Evolutionary conservation across 768 basidiomycete species (phyloP).

Genomic region (Kwoniella mangroviensis): DNA sequence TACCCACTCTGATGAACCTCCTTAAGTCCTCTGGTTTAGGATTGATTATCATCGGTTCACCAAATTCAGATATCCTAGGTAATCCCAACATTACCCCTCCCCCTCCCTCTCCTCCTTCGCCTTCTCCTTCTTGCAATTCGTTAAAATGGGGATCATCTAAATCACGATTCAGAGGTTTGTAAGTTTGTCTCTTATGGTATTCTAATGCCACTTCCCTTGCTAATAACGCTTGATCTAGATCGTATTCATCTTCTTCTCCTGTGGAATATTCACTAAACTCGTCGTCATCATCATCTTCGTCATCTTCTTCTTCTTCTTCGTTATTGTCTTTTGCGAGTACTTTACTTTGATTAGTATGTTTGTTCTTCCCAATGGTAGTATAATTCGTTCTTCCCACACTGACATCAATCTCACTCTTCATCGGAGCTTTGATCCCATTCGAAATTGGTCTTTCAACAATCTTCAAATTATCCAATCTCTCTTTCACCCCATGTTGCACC

Average conservation of each 20-base stretch:
- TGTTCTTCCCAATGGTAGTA: slow-evolving; percentile 14
- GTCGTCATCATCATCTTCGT: slow-evolving; percentile 44
- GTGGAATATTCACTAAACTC: slow-evolving; percentile 33
- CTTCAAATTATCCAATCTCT: neutral
- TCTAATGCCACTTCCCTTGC: slow-evolving; percentile 45
- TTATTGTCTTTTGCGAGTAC: slow-evolving; percentile 3
- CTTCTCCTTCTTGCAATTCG: slow-evolving; percentile 21
- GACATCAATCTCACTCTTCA: neutral
- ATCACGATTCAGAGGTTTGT: slow-evolving; percentile 33
- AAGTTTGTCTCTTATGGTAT: slow-evolving; percentile 43
- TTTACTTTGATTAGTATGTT: slow-evolving; percentile 9
- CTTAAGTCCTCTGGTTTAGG: slow-evolving; percentile 45
- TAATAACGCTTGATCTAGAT: slow-evolving; percentile 46
- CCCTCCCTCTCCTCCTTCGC: slow-evolving; percentile 10
- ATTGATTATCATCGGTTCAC: slow-evolving; percentile 39
- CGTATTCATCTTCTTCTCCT: slow-evolving; percentile 45
- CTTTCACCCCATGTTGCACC: neutral
- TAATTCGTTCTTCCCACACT: neutral
- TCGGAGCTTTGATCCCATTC: neutral
- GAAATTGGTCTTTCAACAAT: slow-evolving; percentile 8
- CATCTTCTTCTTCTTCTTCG: slow-evolving; percentile 24
- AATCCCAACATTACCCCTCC: slow-evolving; percentile 43
- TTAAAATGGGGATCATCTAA: slow-evolving; percentile 20
- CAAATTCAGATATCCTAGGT: slow-evolving; percentile 28
- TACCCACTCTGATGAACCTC: slow-evolving; percentile 42